Percentiles rank a stretch among this genome's conserved stretches.
Evolutionary conservation across 129 eudicot genomes (phyloP).

Genomic region (Pulicaria dysenterica): DNA sequence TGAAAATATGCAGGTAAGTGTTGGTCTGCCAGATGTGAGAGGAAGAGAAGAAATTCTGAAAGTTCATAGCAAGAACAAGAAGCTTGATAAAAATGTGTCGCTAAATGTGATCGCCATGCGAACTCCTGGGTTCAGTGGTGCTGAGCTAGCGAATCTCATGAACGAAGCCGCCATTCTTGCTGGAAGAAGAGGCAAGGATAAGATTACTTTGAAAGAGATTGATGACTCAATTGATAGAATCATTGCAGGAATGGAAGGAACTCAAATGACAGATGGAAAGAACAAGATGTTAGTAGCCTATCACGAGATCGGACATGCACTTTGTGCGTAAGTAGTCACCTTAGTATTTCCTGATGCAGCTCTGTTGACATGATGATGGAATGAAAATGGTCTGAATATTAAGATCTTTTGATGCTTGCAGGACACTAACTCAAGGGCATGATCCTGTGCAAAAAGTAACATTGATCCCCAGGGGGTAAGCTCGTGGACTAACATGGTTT

Average conservation of each 20-base stretch:
- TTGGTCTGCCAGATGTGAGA: constrained; percentile 83
- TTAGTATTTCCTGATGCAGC: background rate
- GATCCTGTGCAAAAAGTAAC: constrained; percentile 80
- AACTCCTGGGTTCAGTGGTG: constrained; percentile 87
- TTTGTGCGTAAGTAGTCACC: constrained; percentile 64
- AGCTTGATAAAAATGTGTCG: constrained; percentile 56
- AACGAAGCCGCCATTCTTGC: constrained; percentile 94
- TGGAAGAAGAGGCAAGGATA: constrained; percentile 73
- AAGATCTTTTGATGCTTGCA: constrained; percentile 30
- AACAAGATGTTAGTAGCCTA: constrained; percentile 84
- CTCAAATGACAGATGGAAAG: constrained; percentile 83
- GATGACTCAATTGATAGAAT: constrained; percentile 83
- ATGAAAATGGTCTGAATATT: constrained; percentile 7
- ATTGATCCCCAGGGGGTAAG: constrained; percentile 70
- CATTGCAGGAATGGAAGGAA: constrained; percentile 90
- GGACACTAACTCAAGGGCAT: constrained; percentile 68
- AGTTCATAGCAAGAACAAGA: constrained; percentile 82
- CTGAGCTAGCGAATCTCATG: constrained; percentile 85
- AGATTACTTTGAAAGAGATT: constrained; percentile 56
- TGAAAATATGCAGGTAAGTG: constrained; percentile 50
- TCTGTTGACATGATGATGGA: background rate
- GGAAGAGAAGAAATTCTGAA: constrained; percentile 74
- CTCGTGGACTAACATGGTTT: constrained; percentile 83
- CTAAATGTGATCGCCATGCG: constrained; percentile 72
- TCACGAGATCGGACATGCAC: constrained; percentile 83